Evolutionary conservation across 495 filamentous ascomycete genomes (phyloP).

Genomic region (Hypoxylon subgilvum): DNA sequence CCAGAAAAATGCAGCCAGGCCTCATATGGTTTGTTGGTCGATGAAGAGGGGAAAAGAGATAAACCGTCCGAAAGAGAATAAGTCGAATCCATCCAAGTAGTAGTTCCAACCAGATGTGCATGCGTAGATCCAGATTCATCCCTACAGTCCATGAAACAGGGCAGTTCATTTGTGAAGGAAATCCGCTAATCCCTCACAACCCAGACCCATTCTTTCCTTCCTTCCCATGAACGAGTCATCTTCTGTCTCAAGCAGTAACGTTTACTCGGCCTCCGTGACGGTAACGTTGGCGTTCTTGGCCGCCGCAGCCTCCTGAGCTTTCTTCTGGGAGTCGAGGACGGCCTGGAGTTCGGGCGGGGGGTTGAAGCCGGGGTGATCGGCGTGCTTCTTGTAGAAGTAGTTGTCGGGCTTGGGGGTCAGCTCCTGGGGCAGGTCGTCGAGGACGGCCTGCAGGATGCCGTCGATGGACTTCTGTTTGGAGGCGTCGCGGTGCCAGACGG

Average conservation of each 20-base stretch:
- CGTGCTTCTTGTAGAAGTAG: slow-evolving; percentile 71
- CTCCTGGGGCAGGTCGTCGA: slow-evolving; percentile 70
- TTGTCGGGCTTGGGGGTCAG: slow-evolving; percentile 70
- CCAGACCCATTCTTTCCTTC: not conserved
- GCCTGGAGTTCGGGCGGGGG: slow-evolving; percentile 57
- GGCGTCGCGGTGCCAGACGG: slow-evolving; percentile 85
- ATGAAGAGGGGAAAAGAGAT: not conserved
- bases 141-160: not conserved
- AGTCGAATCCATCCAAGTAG: not conserved
- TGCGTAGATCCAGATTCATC: too few relatives aligned
- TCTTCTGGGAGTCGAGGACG: slow-evolving; percentile 54
- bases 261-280: slow-evolving; percentile 22
- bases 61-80: not conserved
- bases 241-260: not conserved
- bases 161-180: not conserved
- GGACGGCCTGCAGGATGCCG: slow-evolving; percentile 67
- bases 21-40: not conserved
- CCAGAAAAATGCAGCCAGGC: slow-evolving; percentile 27
- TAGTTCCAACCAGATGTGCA: not conserved
- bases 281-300: slow-evolving; percentile 34
- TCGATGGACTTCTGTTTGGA: slow-evolving; percentile 76
- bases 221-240: not conserved
- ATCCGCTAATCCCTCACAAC: not conserved
- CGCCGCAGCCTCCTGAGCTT: slow-evolving; percentile 47
- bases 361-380: slow-evolving; percentile 64